These are phyloP conservation scores for Helianthus tuberosus DNA, from an alignment of 129 eudicot species.

Conservation along the genomic window DNA sequence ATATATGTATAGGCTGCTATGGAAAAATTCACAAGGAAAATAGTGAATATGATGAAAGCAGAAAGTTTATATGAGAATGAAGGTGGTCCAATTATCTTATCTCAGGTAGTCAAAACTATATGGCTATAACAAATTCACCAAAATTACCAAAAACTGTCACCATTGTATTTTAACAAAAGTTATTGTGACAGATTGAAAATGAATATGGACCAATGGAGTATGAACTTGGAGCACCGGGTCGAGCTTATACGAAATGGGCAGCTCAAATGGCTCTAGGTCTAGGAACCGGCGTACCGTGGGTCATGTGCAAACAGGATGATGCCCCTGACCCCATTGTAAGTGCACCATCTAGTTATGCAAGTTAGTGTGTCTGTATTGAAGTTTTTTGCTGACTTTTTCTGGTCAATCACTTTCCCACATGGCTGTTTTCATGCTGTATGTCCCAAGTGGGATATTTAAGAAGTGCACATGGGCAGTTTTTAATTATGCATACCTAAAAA, in stretches of 20 bases:
- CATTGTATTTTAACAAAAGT: neutral
- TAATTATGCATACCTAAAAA: neutral
- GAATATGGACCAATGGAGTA: slow-evolving; percentile 97
- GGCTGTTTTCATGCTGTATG: slow-evolving; percentile 28
- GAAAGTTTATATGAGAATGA: slow-evolving; percentile 74
- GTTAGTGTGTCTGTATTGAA: slow-evolving; percentile 23
- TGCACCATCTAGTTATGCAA: slow-evolving; percentile 18
- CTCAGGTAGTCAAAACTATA: slow-evolving; percentile 70
- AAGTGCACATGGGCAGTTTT: slow-evolving; percentile 17
- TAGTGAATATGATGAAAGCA: slow-evolving; percentile 97
- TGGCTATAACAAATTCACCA: neutral
- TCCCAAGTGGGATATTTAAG: slow-evolving; percentile 18
- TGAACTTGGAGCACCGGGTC: slow-evolving; percentile 79
- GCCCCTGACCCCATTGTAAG: slow-evolving; percentile 98
- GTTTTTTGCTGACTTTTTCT: slow-evolving; percentile 18
- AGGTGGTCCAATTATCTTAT: slow-evolving; percentile 97
- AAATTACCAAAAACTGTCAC: neutral
- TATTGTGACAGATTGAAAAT: slow-evolving; percentile 76
- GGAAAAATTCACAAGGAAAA: slow-evolving; percentile 93
- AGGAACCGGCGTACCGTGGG: slow-evolving; percentile 97
- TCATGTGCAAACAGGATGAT: slow-evolving; percentile 99
- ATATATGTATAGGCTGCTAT: slow-evolving; percentile 67
- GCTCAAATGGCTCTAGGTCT: slow-evolving; percentile 88
- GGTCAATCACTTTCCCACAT: slow-evolving; percentile 17
- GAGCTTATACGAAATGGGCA: slow-evolving; percentile 87